phyloP scores from a whole-genome alignment of 352 stramenopile species.

The Phytopythium vexans region DNA sequence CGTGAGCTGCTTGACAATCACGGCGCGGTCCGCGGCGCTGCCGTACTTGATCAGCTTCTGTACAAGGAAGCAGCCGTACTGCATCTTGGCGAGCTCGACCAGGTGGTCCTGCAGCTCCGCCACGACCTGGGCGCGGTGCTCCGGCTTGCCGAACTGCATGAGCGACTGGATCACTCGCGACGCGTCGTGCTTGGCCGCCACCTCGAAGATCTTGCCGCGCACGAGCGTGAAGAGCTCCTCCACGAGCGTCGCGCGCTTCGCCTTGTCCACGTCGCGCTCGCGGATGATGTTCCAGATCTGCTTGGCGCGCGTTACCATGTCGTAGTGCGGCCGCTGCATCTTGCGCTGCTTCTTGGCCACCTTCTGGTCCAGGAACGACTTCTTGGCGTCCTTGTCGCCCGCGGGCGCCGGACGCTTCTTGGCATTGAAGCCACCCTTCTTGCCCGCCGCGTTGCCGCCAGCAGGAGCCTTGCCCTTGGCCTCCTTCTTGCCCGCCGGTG shows the following conservation, averaged over 20 bases:
- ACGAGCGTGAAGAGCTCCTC: constrained; percentile 91
- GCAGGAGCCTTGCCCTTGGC: neutral
- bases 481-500: constrained; percentile 11
- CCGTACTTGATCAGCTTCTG: constrained; percentile 97
- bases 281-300: constrained; percentile 96
- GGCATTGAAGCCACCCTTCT: constrained; percentile 23
- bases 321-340: constrained; percentile 92
- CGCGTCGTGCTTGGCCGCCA: constrained; percentile 95
- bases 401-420: constrained; percentile 61
- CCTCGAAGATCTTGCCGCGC: constrained; percentile 93
- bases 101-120: constrained; percentile 91
- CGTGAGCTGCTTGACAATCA: constrained; percentile 90
- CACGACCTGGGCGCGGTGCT: constrained; percentile 87
- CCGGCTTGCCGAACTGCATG: constrained; percentile 91
- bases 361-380: constrained; percentile 86
- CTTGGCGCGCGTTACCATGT: constrained; percentile 92
- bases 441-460: constrained; percentile 6
- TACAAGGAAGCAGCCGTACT: constrained; percentile 97
- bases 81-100: constrained; percentile 93
- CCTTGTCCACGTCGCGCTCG: constrained; percentile 79
- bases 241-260: constrained; percentile 81
- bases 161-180: constrained; percentile 94
- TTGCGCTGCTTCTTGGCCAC: constrained; percentile 92
- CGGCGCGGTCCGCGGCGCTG: constrained; percentile 66
- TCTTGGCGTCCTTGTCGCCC: constrained; percentile 59